phyloP scores from a whole-genome alignment of 768 basidiomycete genomes.

The Auricularia heimuer region DNA sequence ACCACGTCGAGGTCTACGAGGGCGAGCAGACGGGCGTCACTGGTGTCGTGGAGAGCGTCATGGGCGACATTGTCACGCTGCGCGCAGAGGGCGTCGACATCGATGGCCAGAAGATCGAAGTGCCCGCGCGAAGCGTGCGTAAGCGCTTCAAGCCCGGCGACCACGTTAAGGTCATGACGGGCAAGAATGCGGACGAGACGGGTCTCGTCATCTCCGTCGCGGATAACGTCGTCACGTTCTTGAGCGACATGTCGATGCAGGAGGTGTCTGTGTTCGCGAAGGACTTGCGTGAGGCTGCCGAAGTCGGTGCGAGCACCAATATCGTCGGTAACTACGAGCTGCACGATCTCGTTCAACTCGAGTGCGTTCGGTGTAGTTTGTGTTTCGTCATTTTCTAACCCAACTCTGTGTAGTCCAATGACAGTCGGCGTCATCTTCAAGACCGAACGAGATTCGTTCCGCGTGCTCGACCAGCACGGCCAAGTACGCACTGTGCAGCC shows the following conservation, averaged over 20 bases:
- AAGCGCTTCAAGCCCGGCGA: conserved; percentile 96
- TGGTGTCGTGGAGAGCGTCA: conserved; percentile 85
- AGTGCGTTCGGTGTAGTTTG: conserved; percentile 44
- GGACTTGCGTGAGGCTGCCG: conserved; percentile 93
- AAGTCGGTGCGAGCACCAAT: conserved; percentile 88
- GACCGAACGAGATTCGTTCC: conserved; percentile 92
- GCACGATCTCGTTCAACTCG: conserved; percentile 93
- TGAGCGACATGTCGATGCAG: conserved; percentile 95
- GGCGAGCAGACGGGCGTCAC: conserved; percentile 92
- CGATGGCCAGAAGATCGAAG: conserved; percentile 76
- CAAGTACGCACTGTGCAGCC: conserved; percentile 83
- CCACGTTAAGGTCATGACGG: conserved; percentile 97
- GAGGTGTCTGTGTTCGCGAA: conserved; percentile 97
- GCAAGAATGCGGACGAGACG: conserved; percentile 89
- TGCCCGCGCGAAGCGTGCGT: conserved; percentile 79
- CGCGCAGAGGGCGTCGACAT: conserved; percentile 73
- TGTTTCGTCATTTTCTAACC: neutral
- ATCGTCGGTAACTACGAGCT: conserved; percentile 88
- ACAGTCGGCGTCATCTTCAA: conserved; percentile 97
- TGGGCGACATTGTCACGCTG: conserved; percentile 78
- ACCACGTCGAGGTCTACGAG: conserved; percentile 94
- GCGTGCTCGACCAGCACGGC: conserved; percentile 90
- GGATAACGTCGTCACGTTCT: conserved; percentile 86
- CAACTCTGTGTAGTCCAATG: conserved; percentile 49
- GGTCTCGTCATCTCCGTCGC: conserved; percentile 89